Conservation (phyloP, 345 rosid species). For the Pugionium dolabratum region DNA sequence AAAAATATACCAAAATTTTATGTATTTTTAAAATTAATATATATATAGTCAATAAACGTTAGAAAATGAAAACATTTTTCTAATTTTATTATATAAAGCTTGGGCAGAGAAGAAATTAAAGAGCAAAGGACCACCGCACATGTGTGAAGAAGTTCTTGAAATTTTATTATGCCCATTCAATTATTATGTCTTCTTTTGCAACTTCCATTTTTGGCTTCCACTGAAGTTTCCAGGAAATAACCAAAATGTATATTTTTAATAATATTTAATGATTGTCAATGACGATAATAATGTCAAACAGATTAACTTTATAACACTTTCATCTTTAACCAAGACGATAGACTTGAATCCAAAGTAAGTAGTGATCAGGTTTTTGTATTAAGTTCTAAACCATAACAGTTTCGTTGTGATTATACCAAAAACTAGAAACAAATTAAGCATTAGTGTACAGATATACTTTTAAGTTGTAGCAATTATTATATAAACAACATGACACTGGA, state of each 20-base stretch:
- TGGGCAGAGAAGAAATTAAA: slow-evolving; percentile 24
- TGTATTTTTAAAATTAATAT: too few species aligned
- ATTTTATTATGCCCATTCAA: slow-evolving; percentile 20
- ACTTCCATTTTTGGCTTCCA: slow-evolving; percentile 32
- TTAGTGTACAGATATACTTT: neutral
- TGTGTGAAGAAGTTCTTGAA: slow-evolving; percentile 21
- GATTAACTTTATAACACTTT: neutral
- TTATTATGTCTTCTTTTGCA: slow-evolving; percentile 40
- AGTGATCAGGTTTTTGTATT: too few species aligned
- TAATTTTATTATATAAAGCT: slow-evolving; percentile 10
- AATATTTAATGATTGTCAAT: neutral
- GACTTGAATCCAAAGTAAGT: too few species aligned
- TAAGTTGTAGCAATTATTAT: neutral
- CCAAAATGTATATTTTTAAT: neutral
- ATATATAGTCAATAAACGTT: too few species aligned
- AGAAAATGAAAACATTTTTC: neutral
- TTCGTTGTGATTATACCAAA: neutral
- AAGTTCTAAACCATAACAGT: slow-evolving; percentile 8
- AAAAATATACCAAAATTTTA: too few species aligned
- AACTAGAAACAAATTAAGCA: neutral
- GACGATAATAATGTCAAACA: slow-evolving; percentile 20
- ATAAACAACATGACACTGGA: neutral
- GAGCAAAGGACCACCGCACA: slow-evolving; percentile 38
- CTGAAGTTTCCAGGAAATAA: slow-evolving; percentile 36
- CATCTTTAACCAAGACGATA: neutral